Base-by-base conservation (phyloP, 495 filamentous ascomycete genomes). In the Wilcoxina mikolae region DNA sequence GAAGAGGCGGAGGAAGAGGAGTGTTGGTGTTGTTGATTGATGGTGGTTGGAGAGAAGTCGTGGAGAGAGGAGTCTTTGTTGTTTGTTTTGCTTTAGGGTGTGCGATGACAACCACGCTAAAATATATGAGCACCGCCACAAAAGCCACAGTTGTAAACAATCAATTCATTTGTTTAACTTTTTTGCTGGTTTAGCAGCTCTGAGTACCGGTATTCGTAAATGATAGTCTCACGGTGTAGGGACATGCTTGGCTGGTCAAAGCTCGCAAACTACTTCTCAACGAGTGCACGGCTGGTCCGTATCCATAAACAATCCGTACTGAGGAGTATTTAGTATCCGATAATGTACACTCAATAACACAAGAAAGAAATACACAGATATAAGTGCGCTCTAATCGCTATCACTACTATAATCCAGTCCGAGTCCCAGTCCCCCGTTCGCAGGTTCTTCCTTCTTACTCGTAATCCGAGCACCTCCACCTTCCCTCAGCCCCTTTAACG, bases 391-490 rank as follows among this genome's bases (percentile, higher is more conserved):
- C 23, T 49, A 73, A 59, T 94, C 89, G 64, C 86, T 85, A 69
- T 95, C 90, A 69, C 89, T 95, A 29, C 81, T 90, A 63, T 96
- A 96, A 9, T 76, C 83, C 9, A 94, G 89, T 7, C 94, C 89
- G 61, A 96, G 71, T 10, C 86, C 84, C 15, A 65, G 28, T 29
- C 87, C 86, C 22, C 70, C 70, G 48, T 69, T 56, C 20, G 69
- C 69, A 3, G 62, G 53, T 3, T 68, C 59, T 55, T 74, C 72
- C 2, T 68, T 64, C 66, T 73, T 77, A 49, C 75, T 68, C 9
- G 73, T 69, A 31, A 78, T 47, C 51, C 62, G 69, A 3, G 71
- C 66, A 31, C 74, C 70, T 58, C 71, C 44, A 55, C 47, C 61
- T 46, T 24, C 63, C 47, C 29, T 68, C 24, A 76, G 68, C 27